Percentiles rank a stretch among this genome's conserved stretches.
phyloP scores from a whole-genome alignment of 176 grass and related monocot species.

The Musa schizocarpa region DNA sequence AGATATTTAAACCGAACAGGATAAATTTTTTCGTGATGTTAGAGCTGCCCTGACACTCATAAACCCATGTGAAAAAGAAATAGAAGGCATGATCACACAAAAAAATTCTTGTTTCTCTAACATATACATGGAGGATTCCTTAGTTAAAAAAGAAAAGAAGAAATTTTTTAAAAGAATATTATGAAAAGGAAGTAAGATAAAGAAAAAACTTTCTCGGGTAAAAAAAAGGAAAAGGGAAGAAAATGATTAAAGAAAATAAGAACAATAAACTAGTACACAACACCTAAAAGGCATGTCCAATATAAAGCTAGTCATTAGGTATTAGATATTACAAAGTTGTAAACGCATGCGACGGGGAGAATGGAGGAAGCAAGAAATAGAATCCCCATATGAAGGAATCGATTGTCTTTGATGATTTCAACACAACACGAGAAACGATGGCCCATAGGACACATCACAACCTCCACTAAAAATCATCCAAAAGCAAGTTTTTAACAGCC shows the following conservation, averaged over 20 bases:
- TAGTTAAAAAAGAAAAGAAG: not conserved
- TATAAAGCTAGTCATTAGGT: too few relatives aligned
- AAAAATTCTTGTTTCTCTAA: not conserved
- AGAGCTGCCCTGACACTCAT: not conserved
- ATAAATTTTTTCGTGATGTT: not conserved
- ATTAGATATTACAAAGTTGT: too few relatives aligned
- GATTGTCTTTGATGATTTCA: too few relatives aligned
- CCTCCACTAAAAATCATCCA: not conserved
- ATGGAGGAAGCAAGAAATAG: too few relatives aligned
- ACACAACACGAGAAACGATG: not conserved
- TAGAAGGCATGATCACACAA: not conserved
- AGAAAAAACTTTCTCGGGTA: not conserved
- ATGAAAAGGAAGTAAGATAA: not conserved
- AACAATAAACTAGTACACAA: not conserved
- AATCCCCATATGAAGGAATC: too few relatives aligned
- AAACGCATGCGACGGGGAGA: too few relatives aligned
- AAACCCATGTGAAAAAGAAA: not conserved
- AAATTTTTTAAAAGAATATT: not conserved
- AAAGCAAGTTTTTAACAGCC: not conserved
- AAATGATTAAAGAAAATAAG: not conserved
- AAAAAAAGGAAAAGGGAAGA: not conserved
- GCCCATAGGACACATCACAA: not conserved
- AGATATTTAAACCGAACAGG: not conserved
- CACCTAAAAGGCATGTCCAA: not conserved
- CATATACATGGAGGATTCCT: not conserved